Base-by-base conservation (phyloP, 2,329 filamentous ascomycete species). In the Colletotrichum liaoningense region DNA sequence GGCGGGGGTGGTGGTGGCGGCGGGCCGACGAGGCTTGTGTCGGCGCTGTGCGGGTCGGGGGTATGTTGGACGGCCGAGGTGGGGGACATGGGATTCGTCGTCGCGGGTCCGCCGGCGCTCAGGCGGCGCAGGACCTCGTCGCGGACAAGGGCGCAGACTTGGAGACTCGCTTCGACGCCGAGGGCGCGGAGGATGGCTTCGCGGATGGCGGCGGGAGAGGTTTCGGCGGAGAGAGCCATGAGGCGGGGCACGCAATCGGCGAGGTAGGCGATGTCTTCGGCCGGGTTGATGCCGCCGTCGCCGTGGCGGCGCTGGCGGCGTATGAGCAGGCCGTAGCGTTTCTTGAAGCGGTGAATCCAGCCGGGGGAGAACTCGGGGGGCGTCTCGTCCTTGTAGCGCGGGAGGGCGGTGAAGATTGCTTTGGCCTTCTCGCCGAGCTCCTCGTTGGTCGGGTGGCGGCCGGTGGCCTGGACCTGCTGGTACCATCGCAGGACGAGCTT, bases 281-380 rank as follows among this genome's bases (percentile, higher is more conserved):
- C 87, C 0, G 85, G 84, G 75, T 88, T 87, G 49, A 83, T 75
- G 22, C 83, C 83, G 1, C 83, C 84, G 63, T 86, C 86, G 24
- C 85, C 85, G 75, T 87, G 86, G 0, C 88, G 86, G 24, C 89
- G 86, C 76, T 90, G 88, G 64, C 89, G 87, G 46, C 89, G 80
- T 59, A 91, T 86, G 22, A 91, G 82, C 19, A 91, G 83, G 0
- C 89, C 89, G 72, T 91, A 91, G 12, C 89, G 86, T 79, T 91
- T 91, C 81, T 91, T 91, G 82, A 91, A 91, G 46, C 89, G 86
- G 76, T 91, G 89, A 71, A 91, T 91, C 89, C 89, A 91, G 54
- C 89, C 89, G 0, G 89, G 89, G 0, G 89, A 91, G 79, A 91
- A 91, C 79, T 91, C 89, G 59, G 89, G 89, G 1, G 89, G 83